Evolutionary conservation across 2,329 filamentous ascomycete genomes (phyloP), one percentile per base, ranked within the genome.

Genomic region (Aspergillus costaricaensis): DNA sequence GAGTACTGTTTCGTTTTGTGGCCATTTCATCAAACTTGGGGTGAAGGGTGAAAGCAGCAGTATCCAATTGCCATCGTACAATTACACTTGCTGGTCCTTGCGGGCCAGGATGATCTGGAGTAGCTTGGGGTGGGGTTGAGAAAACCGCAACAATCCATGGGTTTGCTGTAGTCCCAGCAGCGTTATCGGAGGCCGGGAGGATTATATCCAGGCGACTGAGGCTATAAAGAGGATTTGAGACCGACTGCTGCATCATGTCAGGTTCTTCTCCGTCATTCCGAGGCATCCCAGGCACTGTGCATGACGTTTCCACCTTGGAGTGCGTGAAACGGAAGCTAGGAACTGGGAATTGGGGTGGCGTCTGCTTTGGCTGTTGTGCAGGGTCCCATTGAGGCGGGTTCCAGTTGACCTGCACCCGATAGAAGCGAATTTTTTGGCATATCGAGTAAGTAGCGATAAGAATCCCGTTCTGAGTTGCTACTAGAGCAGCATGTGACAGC

Each of bases 401-500:
- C 92, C 93, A 97, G 60, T 87, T 84, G 52, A 96, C 88, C 19
- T 84, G 80, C 19, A 95, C 83, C 57, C 87, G 88, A 62, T 94
- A 88, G 5, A 96, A 78, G 56, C 88, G 87, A 27, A 97, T 81
- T 63, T 91, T 88, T 57, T 87, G 87, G 3, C 88, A 88, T 12
- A 86, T 82, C 76, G 66, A 71, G 66, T 84, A 71, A 3, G 76
- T 77, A 9, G 71, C 71, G 25, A 79, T 65, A 19, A 78, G 62
- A 25, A 78, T 74, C 23, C 74, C 74, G 41, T 90, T 87, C 75
- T 88, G 91, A 58, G 93, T 91, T 3, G 90, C 86, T 60, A 88
- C 85, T 63, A 92, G 81, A 41, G 91, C 85, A 10, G 91, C 91
- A 77, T 96, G 92, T 0, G 91, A 92, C 54, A 94, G 83, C n/a